Percentiles rank a stretch among this genome's conserved stretches.
Conservation (phyloP, 352 stramenopile genomes). For the Pythium dissimile region DNA sequence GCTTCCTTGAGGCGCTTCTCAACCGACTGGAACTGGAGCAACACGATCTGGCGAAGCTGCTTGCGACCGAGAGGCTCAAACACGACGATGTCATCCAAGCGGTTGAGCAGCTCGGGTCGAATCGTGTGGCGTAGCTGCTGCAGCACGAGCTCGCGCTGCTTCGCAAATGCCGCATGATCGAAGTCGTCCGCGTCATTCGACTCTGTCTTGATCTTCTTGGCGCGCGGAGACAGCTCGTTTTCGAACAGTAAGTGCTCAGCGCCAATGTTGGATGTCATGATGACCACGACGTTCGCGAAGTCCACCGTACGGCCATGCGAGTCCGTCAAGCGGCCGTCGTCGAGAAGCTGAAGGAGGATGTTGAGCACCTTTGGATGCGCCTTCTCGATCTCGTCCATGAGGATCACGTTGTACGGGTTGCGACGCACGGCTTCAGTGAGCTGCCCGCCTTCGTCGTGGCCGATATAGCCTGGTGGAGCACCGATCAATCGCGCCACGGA, state of each 20-base stretch:
- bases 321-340: conserved; percentile 98
- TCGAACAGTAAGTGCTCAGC: conserved; percentile 86
- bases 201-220: conserved; percentile 58
- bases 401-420: conserved; percentile 95
- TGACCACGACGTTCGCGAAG: conserved; percentile 97
- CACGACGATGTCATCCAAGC: conserved; percentile 95
- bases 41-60: conserved; percentile 91
- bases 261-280: conserved; percentile 98
- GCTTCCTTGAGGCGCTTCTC: conserved; percentile 69
- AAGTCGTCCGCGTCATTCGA: conserved; percentile 24
- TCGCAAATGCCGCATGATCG: conserved; percentile 34
- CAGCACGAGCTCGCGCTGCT: conserved; percentile 83
- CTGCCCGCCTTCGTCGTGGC: conserved; percentile 94
- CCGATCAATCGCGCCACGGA: conserved; percentile 92
- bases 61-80: conserved; percentile 91
- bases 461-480: conserved; percentile 95
- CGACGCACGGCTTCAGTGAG: conserved; percentile 95
- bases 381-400: conserved; percentile 99
- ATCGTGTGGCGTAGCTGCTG: conserved; percentile 86
- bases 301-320: conserved; percentile 94
- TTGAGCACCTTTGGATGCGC: conserved; percentile 96
- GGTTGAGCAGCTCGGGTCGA: conserved; percentile 95
- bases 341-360: conserved; percentile 95
- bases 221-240: conserved; percentile 41
- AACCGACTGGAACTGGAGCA: conserved; percentile 90